Base-by-base conservation (phyloP, 2,329 filamentous ascomycete genomes). In the Colletotrichum navitas region DNA sequence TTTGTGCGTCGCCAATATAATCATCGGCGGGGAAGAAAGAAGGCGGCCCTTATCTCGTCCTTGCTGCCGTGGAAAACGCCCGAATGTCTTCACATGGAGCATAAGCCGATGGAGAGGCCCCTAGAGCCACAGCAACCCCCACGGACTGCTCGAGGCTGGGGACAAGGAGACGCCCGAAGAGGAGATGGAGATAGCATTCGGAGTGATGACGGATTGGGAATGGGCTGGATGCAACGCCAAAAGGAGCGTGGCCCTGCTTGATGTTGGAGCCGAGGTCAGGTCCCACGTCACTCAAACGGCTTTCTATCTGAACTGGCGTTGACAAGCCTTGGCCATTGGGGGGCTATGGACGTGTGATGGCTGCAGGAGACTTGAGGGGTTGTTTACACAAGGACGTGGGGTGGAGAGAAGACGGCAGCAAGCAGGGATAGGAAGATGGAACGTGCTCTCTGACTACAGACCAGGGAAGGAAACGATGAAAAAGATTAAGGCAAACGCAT, bases 251-350 rank as follows among this genome's bases (percentile, higher is more conserved):
- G 56, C 43, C 43, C 41, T 36, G 36, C 49, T 58, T 41, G 58
- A 63, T 56, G 32, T 68, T 56, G 34, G 63, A 26, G 64, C 68
- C 68, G 68, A 71, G 51, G 51, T 68, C 52, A 51, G n/a, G 29
- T 47, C 49, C 51, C 24, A 26, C 41, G 29, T 18, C 51, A n/a
- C 6, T 26, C 5, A 51, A 14, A 51, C 1, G 24, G 47, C 24
- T 11, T 5, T 26, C 6, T 41, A 18, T 21, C 18, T 21, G 41
- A 26, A 18, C 29, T 32, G 51, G 41, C 26, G 34, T 36, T 45
- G 56, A 47, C n/a, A 34, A 45, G 18, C 58, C 58, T 60, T 60
- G 12, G 58, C 21, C 47, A 32, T 34, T 3, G 24, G 36, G 59
- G 52, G 29, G 12, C 51, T 41, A 21, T 16, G 21, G 29, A 26